Base-by-base conservation (phyloP, 306 rosid species). In the Vigna hirtella region DNA sequence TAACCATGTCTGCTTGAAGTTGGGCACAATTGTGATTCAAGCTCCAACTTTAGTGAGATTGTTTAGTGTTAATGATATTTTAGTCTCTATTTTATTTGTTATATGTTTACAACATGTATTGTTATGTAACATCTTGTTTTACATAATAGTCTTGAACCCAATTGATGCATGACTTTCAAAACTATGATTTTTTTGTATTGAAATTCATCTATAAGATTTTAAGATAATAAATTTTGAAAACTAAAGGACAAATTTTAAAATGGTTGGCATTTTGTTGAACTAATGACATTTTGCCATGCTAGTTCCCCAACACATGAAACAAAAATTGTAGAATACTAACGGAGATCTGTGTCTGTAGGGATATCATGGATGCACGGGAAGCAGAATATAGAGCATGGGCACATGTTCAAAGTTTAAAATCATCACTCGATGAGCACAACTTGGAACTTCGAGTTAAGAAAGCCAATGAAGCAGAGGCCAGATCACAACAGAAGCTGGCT, bases 381-480 rank as follows among this genome's bases (percentile, higher is more conserved):
- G 86, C 82, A 71, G 99, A 91, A 84, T 89, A 89, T 87, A 88
- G 86, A 86, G 94, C 92, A 45, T 88, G 98, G 98, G 94, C 99
- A 15, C 82, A 4, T 85, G 96, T 93, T 83, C 93, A 89, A 77
- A 83, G 85, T 82, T 85, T 96, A 66, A 91, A 91, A 79, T 87
- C 91, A 67, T 91, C 92, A 77, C 97, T 96, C 71, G 97, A 93
- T 58, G 99, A 96, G 79, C 92, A 78, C 86, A 84, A 71, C 68
- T 88, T 96, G 81, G 99, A 96, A 87, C 79, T 83, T 72, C 96
- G 94, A 73, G 99, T 96, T 70, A 96, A 93, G 85, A 87, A 62
- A n/a, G 99, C 99, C 76, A 96, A 75, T 87, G 97, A 96, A 85
- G 93, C 97, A 49, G 99, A 96, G 88, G 98, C 97, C 73, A 81